Base-by-base conservation (phyloP, 2,329 filamentous ascomycete species). In the Ascocoryne sarcoides region DNA sequence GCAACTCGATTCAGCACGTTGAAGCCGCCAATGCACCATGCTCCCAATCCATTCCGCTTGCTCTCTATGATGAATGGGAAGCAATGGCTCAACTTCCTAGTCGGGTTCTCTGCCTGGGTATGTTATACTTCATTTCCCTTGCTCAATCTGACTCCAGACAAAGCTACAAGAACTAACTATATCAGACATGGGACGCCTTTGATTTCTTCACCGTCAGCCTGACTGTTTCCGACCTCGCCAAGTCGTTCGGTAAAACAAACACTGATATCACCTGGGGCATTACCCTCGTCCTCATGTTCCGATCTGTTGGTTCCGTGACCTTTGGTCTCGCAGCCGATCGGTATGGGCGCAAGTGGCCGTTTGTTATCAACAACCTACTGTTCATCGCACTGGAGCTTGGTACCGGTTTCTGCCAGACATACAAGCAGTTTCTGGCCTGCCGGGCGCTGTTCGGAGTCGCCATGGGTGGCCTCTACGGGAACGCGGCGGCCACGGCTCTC, bases 141-240 rank as follows among this genome's bases (percentile, higher is more conserved):
- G n/a, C 21, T 28, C 37, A 16, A 19, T 32, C 10, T 30, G 16
- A n/a, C 31, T 39, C 14, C 37, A 39, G 23, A 37, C 36, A 3
- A 37, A 37, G 14, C 14, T 37, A 10, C 12, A 28, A 34, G 29
- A 29, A 7, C 28, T 43, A 26, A 39, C 34, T 29, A 3, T 28
- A 4, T 28, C 32, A 54, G 53, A 83, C 76, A 1, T 84, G 83
- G 42, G 85, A 90, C 59, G 84, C 84, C 3, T 90, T 89, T 59
- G 84, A 88, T 61, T 90, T 89, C 58, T 83, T 88, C 62, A 82
- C 84, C 18, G 69, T 90, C 7, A 84, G 79, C 4, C 84, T 90
- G 48, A 84, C 88, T 60, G 84, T 83, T 3, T 72, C 73, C 50
- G 86, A 87, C 63, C 66, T 89, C 17, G 72, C 74, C 4, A 61